Evolutionary conservation across 805 yeast species (phyloP), one percentile per base, ranked within the genome.

Genomic region (Sugiyamaella qingdaonensis): DNA sequence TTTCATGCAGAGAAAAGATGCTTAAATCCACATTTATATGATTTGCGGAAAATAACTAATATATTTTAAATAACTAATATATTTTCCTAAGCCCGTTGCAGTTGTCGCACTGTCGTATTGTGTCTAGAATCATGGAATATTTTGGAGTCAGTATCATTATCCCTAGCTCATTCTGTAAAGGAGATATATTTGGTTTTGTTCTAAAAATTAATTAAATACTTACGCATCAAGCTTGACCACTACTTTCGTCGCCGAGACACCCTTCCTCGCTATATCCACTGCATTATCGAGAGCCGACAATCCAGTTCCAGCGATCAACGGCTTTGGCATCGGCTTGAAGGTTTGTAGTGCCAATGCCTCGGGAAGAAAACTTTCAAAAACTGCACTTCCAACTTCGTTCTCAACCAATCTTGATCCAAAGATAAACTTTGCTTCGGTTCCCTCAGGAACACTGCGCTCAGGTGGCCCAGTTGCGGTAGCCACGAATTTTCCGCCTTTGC

Each of bases 191-290:
- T n/a, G n/a, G n/a, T n/a, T n/a, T n/a, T n/a, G n/a, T n/a, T n/a
- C n/a, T n/a, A n/a, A n/a, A n/a, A n/a, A n/a, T n/a, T n/a, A n/a
- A n/a, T n/a, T n/a, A n/a, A n/a, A n/a, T n/a, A n/a, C n/a, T n/a
- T n/a, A n/a, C n/a, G n/a, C n/a, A 24, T 24, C 29, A 24, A 39
- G 21, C 13, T 13, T 39, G 7, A 48, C 46, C n/a, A 48, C 51
- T n/a, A 48, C 11, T 46, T 48, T 48, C 46, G 27, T 36, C 2
- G 51, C 51, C 10, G 51, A 48, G 16, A 48, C 51, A 14, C 46
- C 46, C 31, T 48, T 41, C 13, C 29, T 16, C 19, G 19, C 18
- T n/a, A 14, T 18, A 10, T 48, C 51, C 27, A 37, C 2, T 1
- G 36, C 54, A 16, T 16, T 1, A 14, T 45, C 27, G 14, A 45